Evolutionary conservation across 2,329 filamentous ascomycete species (phyloP), one percentile per base, ranked within the genome.

Genomic region (Xylaria sp.): DNA sequence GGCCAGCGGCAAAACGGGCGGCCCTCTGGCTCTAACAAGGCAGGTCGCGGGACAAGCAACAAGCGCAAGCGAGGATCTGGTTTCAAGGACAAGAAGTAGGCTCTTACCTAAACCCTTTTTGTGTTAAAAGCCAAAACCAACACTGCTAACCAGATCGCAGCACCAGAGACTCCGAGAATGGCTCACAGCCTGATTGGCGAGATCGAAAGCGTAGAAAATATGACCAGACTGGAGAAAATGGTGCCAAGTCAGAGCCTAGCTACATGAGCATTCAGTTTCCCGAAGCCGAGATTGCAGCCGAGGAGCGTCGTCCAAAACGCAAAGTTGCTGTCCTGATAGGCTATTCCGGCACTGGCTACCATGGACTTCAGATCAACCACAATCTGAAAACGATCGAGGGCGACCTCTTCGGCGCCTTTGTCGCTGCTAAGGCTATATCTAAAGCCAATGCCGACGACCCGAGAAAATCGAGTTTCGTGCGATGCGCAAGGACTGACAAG

Each of bases 391-490:
- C 95, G 0, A 98, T 99, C 71, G 96, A 99, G 82, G 93, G 95
- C 50, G 96, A 99, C 75, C 84, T 99, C 3, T 99, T 99, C 82
- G 88, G 89, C 36, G 96, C 96, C 3, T 95, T 99, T 74, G 91
- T 99, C 70, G 89, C 90, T 3, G 94, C 96, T 3, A 93, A 94
- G 20, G 94, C 96, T 45, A 97, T 99, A 69, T 97, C 94, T 57
- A 98, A 98, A 80, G 93, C 93, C 70, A 99, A 99, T 78, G 96
- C 96, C 25, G 90, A 97, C 74, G 96, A 99, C 78, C 96, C 95
- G 4, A 97, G 97, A 80, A 99, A 99, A 81, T 97, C 94, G 1
- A 94, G 93, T 60, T 87, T 99, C 55, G 93, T 97, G 62, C 91
- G 96, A 72, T 99, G 96, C 80, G 96, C 96, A 4, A 88, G 96